Conservation (phyloP, 352 stramenopile genomes). For the Pythium catenulatum region DNA sequence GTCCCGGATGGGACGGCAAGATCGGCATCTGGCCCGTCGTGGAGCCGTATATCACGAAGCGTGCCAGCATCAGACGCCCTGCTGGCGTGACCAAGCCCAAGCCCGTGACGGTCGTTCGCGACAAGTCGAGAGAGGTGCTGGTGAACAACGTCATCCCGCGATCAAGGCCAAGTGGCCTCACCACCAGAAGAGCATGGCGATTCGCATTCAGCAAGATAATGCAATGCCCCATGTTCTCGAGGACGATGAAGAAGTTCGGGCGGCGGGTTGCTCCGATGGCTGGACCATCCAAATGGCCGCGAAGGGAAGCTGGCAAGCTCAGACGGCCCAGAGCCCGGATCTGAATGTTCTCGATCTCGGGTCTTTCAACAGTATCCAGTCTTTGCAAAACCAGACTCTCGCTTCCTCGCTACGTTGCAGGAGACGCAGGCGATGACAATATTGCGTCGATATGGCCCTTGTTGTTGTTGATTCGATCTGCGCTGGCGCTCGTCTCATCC, state of each 20-base stretch:
- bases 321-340: constrained; percentile 40
- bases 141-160: constrained; percentile 11
- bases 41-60: not conserved
- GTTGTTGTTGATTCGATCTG: no score
- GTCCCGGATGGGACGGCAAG: constrained; percentile 16
- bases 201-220: constrained; percentile 43
- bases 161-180: constrained; percentile 37
- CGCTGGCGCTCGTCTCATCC: no score
- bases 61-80: not conserved
- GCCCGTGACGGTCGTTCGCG: not conserved
- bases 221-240: constrained; percentile 20
- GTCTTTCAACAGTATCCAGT: constrained; percentile 54
- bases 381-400: constrained; percentile 20
- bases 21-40: constrained; percentile 21
- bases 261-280: not conserved
- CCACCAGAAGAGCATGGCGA: not conserved
- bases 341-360: constrained; percentile 53
- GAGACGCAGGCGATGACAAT: no score
- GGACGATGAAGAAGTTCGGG: not conserved
- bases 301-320: not conserved
- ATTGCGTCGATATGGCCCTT: no score
- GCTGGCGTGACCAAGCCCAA: not conserved
- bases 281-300: constrained; percentile 5
- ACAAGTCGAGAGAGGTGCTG: not conserved
- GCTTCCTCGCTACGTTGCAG: no score